Conservation (phyloP, 2,329 filamentous ascomycete species). For the Aspergillus floridensis region DNA sequence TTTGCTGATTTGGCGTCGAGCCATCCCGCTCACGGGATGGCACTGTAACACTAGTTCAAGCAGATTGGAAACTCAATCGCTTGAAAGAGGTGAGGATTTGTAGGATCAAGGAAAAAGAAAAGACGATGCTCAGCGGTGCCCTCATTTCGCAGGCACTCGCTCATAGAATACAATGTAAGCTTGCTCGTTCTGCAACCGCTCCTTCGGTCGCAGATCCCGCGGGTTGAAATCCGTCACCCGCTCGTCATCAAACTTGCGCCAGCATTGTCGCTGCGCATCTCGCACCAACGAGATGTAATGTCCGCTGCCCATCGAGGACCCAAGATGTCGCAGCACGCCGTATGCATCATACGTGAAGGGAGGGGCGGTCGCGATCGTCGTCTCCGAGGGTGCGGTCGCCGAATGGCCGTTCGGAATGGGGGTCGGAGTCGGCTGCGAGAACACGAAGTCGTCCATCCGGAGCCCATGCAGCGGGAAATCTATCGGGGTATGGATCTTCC, state of each 20-base stretch:
- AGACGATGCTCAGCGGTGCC: neutral
- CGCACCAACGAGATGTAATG: constrained; percentile 76
- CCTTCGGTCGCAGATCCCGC: constrained; percentile 46
- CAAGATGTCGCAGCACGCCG: constrained; percentile 75
- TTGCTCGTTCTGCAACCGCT: constrained; percentile 59
- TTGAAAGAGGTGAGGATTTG: neutral
- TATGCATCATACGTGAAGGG: constrained; percentile 82
- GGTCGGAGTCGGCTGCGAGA: constrained; percentile 45
- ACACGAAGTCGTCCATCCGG: constrained; percentile 60
- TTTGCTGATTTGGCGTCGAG: neutral
- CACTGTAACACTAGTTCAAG: neutral
- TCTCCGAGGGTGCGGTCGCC: constrained; percentile 56
- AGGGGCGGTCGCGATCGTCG: constrained; percentile 44
- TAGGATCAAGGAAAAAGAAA: neutral
- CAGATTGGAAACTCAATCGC: neutral
- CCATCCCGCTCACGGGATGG: neutral
- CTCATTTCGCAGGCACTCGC: constrained; percentile 44
- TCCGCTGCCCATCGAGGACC: constrained; percentile 64
- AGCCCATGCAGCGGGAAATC: constrained; percentile 74
- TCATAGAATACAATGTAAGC: constrained; percentile 67
- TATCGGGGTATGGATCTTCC: constrained; percentile 70
- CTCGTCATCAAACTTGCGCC: constrained; percentile 62
- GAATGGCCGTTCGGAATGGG: constrained; percentile 16
- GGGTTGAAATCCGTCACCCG: constrained; percentile 58
- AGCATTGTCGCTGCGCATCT: constrained; percentile 56